Base-by-base conservation (phyloP, 805 yeast genomes). In the Clavispora phyllophila region DNA sequence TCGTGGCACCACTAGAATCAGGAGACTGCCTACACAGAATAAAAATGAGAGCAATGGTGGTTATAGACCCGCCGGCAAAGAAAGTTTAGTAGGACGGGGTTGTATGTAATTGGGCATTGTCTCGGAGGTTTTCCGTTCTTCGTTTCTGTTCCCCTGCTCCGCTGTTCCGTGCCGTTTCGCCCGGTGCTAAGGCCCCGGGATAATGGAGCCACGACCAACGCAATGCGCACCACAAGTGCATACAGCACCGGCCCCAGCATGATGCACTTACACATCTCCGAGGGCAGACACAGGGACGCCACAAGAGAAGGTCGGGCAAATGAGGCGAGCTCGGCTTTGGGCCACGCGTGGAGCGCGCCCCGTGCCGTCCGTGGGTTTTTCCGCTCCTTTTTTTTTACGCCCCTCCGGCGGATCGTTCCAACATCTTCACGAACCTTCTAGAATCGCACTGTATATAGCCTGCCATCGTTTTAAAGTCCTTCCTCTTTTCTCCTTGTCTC, bases 401-500 rank as follows among this genome's bases (percentile, higher is more conserved):
- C n/a, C n/a, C n/a, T n/a, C n/a, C n/a, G n/a, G n/a, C n/a, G n/a
- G n/a, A n/a, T 13, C 14, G 2, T 31, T 31, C 35, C 35, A 18
- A 10, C 23, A 18, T 24, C 24, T 37, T 36, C 51, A 36, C 38
- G 51, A 47, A 49, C 38, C 15, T 49, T 49, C 53, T 47, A 37
- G 53, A 49, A 47, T 27, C 15, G 19, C 36, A 45, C 53, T 49
- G 53, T 34, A 49, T 25, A 44, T 22, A 32, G n/a, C 19, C 45
- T 41, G 38, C 22, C 47, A 15, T 45, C 22, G 22, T 22, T 17
- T 34, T 19, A 13, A 34, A n/a, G 8, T 17, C 31, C 31, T 5
- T 17, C 7, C 14, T 7, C 10, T 23, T 9, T 22, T 13, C 29
- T 20, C 9, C 23, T 20, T 29, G 23, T 29, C 37, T 18, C 12